Evolutionary conservation across 192 early-diverging fungal genomes (phyloP), one percentile per base, ranked within the genome.

Genomic region (Coemansia javaensis): DNA sequence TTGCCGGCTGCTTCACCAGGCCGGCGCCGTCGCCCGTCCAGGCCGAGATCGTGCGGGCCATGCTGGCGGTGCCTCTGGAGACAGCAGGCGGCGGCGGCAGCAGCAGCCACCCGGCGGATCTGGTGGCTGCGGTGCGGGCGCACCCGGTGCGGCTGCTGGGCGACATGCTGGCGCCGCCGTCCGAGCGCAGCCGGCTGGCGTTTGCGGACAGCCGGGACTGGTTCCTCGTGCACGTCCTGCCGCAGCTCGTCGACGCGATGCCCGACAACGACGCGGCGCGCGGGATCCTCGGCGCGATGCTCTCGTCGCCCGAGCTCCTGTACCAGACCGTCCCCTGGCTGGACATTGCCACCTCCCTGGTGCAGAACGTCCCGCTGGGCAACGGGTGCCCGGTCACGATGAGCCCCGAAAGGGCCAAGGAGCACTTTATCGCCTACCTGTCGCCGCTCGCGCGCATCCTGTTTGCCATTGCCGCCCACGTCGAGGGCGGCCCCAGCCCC

Each of bases 391-490:
- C 63, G 10, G 69, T 66, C 13, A 53, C 57, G 3, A 57, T 73
- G 50, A 38, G 17, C n/a, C 15, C 63, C 4, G 11, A 25, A 2
- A 15, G 41, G 12, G 69, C 69, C 7, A 73, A 66, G 37, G 14
- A 28, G 17, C 44, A 73, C 31, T 73, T 73, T 53, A 39, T 73
- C n/a, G 36, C 49, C 2, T 66, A 50, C 17, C 15, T 73, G 32
- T 65, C 69, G 36, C 69, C 69, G 6, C 46, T 73, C 15, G 58
- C 69, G 6, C 62, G 69, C 10, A 37, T 73, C 16, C 49, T 73
- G n/a, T 20, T 73, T 30, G 57, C 51, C 13, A 57, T 73, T 30
- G 46, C 63, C 3, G 16, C 11, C 10, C 47, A 57, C 43, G 45
- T 48, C 8, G 33, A 46, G 17, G 48, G 28, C 21, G 44, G 7